phyloP scores from a whole-genome alignment of 164 flowering plant genomes.

The Aristolochia californica region DNA sequence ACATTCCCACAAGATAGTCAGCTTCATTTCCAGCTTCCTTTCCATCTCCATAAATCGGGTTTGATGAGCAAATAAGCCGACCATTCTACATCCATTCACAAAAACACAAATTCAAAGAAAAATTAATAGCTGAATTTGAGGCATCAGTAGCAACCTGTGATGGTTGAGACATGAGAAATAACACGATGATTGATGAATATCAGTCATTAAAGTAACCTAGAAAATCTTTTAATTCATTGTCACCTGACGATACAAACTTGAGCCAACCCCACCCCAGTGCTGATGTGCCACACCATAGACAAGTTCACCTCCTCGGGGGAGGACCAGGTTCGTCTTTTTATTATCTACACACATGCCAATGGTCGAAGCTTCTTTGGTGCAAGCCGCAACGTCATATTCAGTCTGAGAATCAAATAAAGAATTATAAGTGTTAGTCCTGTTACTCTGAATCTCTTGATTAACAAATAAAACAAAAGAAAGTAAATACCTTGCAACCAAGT shows the following conservation, averaged over 20 bases:
- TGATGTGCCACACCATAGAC: constrained; percentile 78
- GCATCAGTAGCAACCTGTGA: too few relatives aligned
- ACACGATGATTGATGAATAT: background rate
- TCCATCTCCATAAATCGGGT: constrained; percentile 65
- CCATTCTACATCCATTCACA: constrained; percentile 45
- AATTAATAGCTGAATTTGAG: background rate
- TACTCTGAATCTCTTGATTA: background rate
- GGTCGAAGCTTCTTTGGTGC: constrained; percentile 18
- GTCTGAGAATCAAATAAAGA: constrained; percentile 24
- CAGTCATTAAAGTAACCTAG: too few relatives aligned
- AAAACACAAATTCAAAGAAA: background rate
- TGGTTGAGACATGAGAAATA: too few relatives aligned
- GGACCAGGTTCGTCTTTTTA: constrained; percentile 29
- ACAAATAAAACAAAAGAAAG: background rate
- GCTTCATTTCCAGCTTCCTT: constrained; percentile 60
- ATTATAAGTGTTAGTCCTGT: background rate
- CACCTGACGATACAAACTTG: constrained; percentile 68
- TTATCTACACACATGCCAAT: constrained; percentile 27
- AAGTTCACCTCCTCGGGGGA: constrained; percentile 57
- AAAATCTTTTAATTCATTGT: background rate
- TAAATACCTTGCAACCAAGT: constrained; percentile 46
- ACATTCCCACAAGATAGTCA: constrained; percentile 86
- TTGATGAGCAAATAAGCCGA: constrained; percentile 55
- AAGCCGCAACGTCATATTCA: constrained; percentile 58
- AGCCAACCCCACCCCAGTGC: constrained; percentile 64